Evolutionary conservation across 1,284 basidiomycete genomes (phyloP), one percentile per base, ranked within the genome.

Genomic region (Xerocomus minutiporus): DNA sequence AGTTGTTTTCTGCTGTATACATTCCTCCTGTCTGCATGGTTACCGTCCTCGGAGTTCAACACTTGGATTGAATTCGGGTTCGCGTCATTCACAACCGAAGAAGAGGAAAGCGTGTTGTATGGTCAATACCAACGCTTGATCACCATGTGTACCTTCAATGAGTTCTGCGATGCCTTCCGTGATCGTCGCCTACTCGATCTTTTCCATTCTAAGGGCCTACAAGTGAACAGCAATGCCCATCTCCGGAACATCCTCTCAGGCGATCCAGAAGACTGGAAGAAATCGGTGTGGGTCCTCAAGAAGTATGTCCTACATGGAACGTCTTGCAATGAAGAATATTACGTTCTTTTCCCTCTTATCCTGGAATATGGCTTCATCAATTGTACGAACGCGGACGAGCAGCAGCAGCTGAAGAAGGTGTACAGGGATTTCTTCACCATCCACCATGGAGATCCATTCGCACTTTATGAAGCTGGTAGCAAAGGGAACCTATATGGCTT

Each of bases 341-440:
- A 1, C 4, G 9, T 42, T 2, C 2, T n/a, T 9, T 28, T 28
- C 13, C 12, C 40, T 0, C 12, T 39, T 20, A 5, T 20, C 23
- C 12, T 43, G 31, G 46, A 52, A 12, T 50, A 52, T 12, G 46
- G 51, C 2, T 50, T 52, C 20, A 5, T 38, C 15, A 52, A 52
- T 6, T 51, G 51, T n/a, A 20, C 12, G 25, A 43, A 38, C 20
- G 34, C 7, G 8, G n/a, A 40, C 7, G 51, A 52, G 28, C 5
- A 2, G 20, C 46, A 9, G 11, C 31, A 50, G 15, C 34, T 52
- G 7, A 31, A 13, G 28, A 31, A n/a, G 5, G 39, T 48, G 8
- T 52, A 52, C 46, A 42, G 20, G 13, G 26, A 15, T 7, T 52
- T 52, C 28, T 52, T 52, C 8, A 12, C 34, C 15, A 17, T n/a